A percentile compares a stretch with the other conserved stretches of the same genome.
phyloP scores from a whole-genome alignment of 805 yeast genomes.

The Kazachstania bromeliacearum region DNA sequence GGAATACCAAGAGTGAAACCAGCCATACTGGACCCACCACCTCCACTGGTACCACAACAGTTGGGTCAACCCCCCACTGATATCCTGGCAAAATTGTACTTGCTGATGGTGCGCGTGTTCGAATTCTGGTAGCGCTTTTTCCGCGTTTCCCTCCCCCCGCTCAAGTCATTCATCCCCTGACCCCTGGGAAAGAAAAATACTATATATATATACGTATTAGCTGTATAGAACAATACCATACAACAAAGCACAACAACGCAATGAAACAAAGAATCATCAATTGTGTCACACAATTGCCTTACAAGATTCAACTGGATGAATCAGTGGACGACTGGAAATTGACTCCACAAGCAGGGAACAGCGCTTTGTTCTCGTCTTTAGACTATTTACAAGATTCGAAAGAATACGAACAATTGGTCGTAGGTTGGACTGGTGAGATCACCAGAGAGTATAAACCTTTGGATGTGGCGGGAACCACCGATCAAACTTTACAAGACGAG shows the following conservation, averaged over 20 bases:
- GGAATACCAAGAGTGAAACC: constrained; percentile 23
- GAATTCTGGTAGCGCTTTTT: constrained; percentile 22
- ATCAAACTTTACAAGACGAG: constrained; percentile 18
- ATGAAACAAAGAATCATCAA: constrained; percentile 27
- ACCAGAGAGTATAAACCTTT: constrained; percentile 10
- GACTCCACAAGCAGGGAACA: constrained; percentile 65
- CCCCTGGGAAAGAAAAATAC: background rate
- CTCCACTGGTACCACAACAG: constrained; percentile 8
- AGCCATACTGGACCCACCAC: constrained; percentile 21
- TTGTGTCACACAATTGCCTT: constrained; percentile 31
- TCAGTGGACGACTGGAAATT: constrained; percentile 41
- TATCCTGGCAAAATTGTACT: constrained; percentile 24
- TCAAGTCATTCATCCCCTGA: too few relatives aligned
- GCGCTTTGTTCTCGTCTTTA: constrained; percentile 74
- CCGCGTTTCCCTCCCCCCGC: background rate
- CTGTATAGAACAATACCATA: too few relatives aligned
- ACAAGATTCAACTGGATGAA: constrained; percentile 26
- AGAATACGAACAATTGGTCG: constrained; percentile 77
- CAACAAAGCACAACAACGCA: background rate
- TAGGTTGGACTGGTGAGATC: constrained; percentile 96
- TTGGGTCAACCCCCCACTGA: constrained; percentile 19
- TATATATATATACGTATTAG: background rate
- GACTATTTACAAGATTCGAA: constrained; percentile 49
- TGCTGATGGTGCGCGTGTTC: constrained; percentile 26
- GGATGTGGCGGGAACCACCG: too few relatives aligned